phyloP scores from a whole-genome alignment of 305 asterid genomes.

The Nicotiana rustica region DNA sequence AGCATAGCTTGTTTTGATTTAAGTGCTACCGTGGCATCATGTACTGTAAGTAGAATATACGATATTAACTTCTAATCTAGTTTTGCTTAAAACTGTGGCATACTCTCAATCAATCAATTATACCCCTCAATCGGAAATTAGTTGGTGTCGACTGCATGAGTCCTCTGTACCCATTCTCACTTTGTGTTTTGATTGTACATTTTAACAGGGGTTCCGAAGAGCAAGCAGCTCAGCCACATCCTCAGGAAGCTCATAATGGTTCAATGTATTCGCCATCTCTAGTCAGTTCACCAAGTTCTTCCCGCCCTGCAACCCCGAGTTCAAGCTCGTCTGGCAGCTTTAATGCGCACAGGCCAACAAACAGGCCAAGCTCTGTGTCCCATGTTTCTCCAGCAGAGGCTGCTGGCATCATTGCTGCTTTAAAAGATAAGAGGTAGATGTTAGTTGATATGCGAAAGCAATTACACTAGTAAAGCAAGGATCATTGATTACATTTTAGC shows the following conservation, averaged over 20 bases:
- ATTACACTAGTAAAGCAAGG: neutral
- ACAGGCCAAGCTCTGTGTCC: constrained; percentile 62
- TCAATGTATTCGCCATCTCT: constrained; percentile 84
- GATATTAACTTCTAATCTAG: neutral
- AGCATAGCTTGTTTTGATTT: constrained; percentile 2
- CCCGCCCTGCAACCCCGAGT: constrained; percentile 78
- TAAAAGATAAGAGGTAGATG: constrained; percentile 81
- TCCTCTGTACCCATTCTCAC: neutral
- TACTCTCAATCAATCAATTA: neutral
- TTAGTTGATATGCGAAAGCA: constrained; percentile 3
- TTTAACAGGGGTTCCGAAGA: constrained; percentile 79
- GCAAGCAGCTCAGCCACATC: constrained; percentile 70
- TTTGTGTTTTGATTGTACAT: neutral
- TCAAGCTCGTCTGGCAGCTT: constrained; percentile 62
- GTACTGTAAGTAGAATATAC: neutral
- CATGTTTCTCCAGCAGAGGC: constrained; percentile 91
- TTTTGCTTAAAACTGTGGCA: neutral
- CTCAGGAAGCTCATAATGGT: constrained; percentile 68
- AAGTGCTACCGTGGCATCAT: neutral
- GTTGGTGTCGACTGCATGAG: neutral
- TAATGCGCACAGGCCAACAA: constrained; percentile 55
- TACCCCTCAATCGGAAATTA: neutral
- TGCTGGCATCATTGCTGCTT: constrained; percentile 67
- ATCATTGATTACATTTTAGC: neutral
- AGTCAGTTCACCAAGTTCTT: constrained; percentile 64